Conservation (phyloP, 352 stramenopile genomes). For the Globisporangium spiculum region DNA sequence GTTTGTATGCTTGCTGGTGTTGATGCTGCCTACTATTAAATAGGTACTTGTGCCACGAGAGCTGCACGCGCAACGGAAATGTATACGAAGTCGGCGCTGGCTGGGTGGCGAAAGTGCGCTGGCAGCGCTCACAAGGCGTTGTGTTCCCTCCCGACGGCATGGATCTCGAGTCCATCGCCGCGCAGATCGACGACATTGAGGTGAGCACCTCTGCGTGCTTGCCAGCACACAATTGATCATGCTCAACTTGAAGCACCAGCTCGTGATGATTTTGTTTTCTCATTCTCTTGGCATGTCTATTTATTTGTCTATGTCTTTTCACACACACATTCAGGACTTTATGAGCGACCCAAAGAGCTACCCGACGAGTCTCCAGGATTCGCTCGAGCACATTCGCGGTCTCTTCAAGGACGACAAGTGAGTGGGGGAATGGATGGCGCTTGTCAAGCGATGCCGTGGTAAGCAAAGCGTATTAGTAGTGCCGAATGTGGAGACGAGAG, state of each 20-base stretch:
- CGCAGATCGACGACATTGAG: constrained; percentile 57
- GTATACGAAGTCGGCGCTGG: constrained; percentile 83
- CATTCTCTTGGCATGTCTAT: neutral
- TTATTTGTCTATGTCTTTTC: neutral
- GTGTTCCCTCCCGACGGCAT: constrained; percentile 49
- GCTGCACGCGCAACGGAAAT: constrained; percentile 60
- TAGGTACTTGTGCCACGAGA: constrained; percentile 83
- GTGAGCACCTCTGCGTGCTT: constrained; percentile 17
- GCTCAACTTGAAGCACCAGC: neutral
- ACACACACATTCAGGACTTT: constrained; percentile 40
- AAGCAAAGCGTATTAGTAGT: neutral
- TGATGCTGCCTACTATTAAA: too few species aligned
- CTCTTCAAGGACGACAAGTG: constrained; percentile 27
- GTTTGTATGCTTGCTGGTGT: neutral
- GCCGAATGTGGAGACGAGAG: neutral
- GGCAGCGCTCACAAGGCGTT: constrained; percentile 65
- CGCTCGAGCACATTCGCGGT: constrained; percentile 38
- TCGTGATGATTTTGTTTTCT: neutral
- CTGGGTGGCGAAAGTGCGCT: constrained; percentile 75
- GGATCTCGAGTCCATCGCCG: constrained; percentile 44
- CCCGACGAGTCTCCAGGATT: constrained; percentile 63
- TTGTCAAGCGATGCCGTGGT: neutral
- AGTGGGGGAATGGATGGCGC: neutral
- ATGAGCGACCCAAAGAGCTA: constrained; percentile 49
- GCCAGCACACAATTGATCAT: neutral